Evolutionary conservation across 2,329 filamentous ascomycete genomes (phyloP), one percentile per base, ranked within the genome.

Genomic region (Stagonosporopsis vannaccii): DNA sequence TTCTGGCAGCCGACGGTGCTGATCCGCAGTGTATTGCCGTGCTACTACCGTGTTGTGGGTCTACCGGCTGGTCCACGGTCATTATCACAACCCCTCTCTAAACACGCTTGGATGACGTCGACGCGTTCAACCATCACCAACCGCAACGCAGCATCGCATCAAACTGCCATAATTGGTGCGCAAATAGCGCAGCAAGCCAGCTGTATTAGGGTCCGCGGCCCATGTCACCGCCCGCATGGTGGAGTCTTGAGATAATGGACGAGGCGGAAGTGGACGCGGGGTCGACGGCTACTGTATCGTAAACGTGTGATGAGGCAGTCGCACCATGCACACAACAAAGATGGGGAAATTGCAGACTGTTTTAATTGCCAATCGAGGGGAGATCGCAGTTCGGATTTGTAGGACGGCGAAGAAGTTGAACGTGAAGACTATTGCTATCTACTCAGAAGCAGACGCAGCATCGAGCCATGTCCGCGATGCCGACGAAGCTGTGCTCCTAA

Each of bases 301-400:
- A 43, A 17, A 28, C 33, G 17, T 23, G 13, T 19, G 12, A 43
- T 23, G 26, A 37, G 23, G 30, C 39, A 42, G 20, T 40, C 30
- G 43, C 49, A 45, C 11, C 35, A 41, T 32, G 48, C 39, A 45
- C 25, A 51, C 53, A n/a, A 37, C n/a, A 13, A 49, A 15, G 2
- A 79, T 79, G 76, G 74, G 79, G 51, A 77, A 72, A 23, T 63
- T 85, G 30, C 82, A 81, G 65, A 82, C 77, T 12, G 61, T 87
- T 17, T 71, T 88, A 12, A 79, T 87, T 43, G 84, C 85, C 9
- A 87, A 88, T 67, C 77, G 85, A 41, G 85, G 84, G 42, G 84
- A 87, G 66, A 87, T 87, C 49, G 82, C 83, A 2, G 58, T 65
- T 15, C 79, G 84, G 26, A 81, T 85, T 51, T 79, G 81, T 65